These are phyloP conservation scores for Colletotrichum chrysophilum DNA, from an alignment of 2,329 filamentous ascomycete genomes.

Conservation along the genomic window DNA sequence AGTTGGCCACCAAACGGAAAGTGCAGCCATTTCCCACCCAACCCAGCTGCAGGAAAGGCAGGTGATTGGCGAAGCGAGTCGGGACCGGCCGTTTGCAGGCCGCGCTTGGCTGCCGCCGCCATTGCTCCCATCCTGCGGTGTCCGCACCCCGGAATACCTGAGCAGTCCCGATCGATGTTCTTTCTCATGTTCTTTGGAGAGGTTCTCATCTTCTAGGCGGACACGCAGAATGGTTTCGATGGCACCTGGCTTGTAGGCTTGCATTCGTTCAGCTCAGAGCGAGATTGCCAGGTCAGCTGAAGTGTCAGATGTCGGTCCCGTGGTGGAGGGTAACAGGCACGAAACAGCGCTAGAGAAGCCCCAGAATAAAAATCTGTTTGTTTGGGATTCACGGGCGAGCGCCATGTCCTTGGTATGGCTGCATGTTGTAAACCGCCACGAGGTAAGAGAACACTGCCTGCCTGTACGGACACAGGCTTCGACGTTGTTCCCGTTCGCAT, in stretches of 20 bases:
- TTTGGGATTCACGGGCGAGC: slow-evolving; percentile 4
- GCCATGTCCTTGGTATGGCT: not conserved
- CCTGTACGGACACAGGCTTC: not conserved
- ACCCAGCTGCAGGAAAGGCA: not conserved
- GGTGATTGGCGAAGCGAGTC: not conserved
- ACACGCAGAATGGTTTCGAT: not conserved
- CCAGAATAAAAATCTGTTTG: slow-evolving; percentile 19
- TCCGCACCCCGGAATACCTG: not conserved
- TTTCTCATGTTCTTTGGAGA: not conserved
- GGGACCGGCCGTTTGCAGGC: slow-evolving; percentile 2
- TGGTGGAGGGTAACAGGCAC: not conserved
- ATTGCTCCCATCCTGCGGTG: not conserved
- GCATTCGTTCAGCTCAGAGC: not conserved
- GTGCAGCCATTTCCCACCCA: not conserved
- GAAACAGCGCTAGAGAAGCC: slow-evolving; percentile 17
- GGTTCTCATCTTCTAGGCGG: not conserved
- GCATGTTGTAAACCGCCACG: not conserved
- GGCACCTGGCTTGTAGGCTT: not conserved
- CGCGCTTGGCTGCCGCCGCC: not conserved
- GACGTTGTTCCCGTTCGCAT: not conserved
- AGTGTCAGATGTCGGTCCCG: slow-evolving; percentile 1
- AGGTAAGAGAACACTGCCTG: not conserved
- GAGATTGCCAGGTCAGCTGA: not conserved
- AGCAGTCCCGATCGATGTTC: not conserved
- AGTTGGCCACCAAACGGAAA: not conserved